Percentiles rank a stretch among this genome's conserved stretches.
phyloP scores from a whole-genome alignment of 352 stramenopile species.

The Globisporangium solare region DNA sequence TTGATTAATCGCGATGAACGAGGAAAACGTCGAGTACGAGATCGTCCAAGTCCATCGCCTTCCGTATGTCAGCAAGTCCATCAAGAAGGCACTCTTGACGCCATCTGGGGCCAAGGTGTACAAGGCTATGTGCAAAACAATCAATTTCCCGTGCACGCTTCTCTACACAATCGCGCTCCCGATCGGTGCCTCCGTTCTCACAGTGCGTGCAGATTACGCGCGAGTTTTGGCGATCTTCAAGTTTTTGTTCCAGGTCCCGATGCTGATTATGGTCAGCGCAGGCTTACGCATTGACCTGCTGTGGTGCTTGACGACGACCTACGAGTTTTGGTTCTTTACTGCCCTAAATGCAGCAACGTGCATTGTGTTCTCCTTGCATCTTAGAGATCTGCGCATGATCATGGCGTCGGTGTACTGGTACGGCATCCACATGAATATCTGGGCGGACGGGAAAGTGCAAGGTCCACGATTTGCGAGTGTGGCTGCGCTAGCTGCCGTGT shows the following conservation, averaged over 20 bases:
- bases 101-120: not conserved
- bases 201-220: not conserved
- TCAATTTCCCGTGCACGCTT: constrained; percentile 2
- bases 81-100: constrained; percentile 10
- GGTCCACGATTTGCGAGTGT: constrained; percentile 3
- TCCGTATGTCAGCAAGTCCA: constrained; percentile 17
- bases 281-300: constrained; percentile 4
- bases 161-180: constrained; percentile 9
- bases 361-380: constrained; percentile 12
- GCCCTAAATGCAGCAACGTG: constrained; percentile 13
- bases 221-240: constrained; percentile 8
- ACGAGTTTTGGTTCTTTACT: constrained; percentile 43
- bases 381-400: constrained; percentile 17
- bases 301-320: constrained; percentile 14
- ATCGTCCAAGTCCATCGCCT: constrained; percentile 7
- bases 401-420: constrained; percentile 16
- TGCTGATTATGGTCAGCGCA: constrained; percentile 1
- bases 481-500: not conserved
- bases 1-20: no score
- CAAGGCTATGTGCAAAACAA: not conserved
- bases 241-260: constrained; percentile 10
- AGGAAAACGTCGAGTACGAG: constrained; percentile 3
- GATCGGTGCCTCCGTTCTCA: constrained; percentile 8
- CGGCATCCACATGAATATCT: constrained; percentile 22
- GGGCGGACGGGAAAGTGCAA: constrained; percentile 23